Conservation (phyloP, 768 basidiomycete genomes). For the Podaxis sp. region DNA sequence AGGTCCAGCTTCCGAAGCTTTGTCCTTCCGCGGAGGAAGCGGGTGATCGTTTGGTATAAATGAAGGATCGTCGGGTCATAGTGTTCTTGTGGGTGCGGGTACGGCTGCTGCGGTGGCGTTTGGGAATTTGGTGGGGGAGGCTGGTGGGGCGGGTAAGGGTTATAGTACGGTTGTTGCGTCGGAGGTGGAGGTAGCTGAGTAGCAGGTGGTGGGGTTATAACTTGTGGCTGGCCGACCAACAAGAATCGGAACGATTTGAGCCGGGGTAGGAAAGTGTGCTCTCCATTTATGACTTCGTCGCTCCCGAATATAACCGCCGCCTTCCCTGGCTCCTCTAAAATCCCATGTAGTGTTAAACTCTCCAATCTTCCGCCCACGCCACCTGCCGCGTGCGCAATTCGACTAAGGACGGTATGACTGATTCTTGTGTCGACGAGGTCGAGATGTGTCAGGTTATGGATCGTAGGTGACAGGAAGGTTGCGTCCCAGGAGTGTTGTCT, state of each 20-base stretch:
- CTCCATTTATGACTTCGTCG: constrained; percentile 57
- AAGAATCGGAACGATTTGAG: constrained; percentile 64
- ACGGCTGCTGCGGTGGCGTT: neutral
- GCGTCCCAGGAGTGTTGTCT: constrained; percentile 67
- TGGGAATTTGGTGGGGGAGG: neutral
- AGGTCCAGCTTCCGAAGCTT: constrained; percentile 56
- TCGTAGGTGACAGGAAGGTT: constrained; percentile 59
- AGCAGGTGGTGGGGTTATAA: neutral
- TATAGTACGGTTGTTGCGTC: neutral
- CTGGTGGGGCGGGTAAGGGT: neutral
- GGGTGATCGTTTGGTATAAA: constrained; percentile 53
- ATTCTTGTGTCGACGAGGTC: constrained; percentile 72
- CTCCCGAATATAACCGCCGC: constrained; percentile 60
- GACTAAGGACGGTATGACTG: constrained; percentile 57
- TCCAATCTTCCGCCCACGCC: constrained; percentile 30
- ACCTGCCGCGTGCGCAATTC: constrained; percentile 61
- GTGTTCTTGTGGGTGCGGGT: constrained; percentile 11
- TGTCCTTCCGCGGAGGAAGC: constrained; percentile 48
- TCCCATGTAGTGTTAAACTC: constrained; percentile 64
- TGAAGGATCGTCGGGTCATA: constrained; percentile 10
- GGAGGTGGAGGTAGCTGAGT: constrained; percentile 43
- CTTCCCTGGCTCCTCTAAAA: constrained; percentile 55
- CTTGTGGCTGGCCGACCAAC: constrained; percentile 47
- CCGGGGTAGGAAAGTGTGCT: constrained; percentile 60
- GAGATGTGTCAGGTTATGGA: constrained; percentile 65